Conservation (phyloP, 2,329 filamentous ascomycete genomes). For the Trichoderma cornu-damae region DNA sequence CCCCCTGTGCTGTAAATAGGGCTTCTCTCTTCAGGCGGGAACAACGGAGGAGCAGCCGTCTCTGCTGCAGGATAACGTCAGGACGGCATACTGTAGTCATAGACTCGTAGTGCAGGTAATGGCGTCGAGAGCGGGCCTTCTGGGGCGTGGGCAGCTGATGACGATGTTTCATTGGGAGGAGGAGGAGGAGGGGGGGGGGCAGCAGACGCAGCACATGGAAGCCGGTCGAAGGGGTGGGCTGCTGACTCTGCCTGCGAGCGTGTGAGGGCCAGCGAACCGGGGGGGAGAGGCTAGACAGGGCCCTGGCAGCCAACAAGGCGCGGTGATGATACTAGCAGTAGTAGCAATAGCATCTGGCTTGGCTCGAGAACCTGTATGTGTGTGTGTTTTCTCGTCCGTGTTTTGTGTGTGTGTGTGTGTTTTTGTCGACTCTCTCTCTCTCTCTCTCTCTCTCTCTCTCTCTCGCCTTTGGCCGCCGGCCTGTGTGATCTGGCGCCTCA, state of each 20-base stretch:
- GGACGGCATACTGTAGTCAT: too few relatives aligned
- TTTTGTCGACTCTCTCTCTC: too few relatives aligned
- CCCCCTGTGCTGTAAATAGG: slow-evolving; percentile 3
- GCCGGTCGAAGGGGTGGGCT: neutral
- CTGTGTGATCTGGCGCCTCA: neutral
- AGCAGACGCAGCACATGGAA: neutral
- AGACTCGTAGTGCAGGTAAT: too few relatives aligned
- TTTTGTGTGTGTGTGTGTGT: too few relatives aligned
- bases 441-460: too few relatives aligned
- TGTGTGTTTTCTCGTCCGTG: too few relatives aligned
- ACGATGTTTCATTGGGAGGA: slow-evolving; percentile 9
- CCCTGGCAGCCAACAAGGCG: neutral
- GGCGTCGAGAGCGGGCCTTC: slow-evolving; percentile 1
- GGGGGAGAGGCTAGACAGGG: slow-evolving; percentile 11
- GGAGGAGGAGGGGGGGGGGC: neutral
- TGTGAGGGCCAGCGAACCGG: slow-evolving; percentile 5
- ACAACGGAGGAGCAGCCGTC: neutral
- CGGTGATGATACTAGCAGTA: neutral
- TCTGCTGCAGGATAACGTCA: slow-evolving; percentile 14
- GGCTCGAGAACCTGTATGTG: too few relatives aligned
- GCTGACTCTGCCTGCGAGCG: slow-evolving; percentile 6
- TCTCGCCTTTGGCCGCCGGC: too few relatives aligned
- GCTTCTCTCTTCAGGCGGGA: slow-evolving; percentile 1
- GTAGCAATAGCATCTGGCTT: too few relatives aligned
- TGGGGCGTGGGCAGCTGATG: slow-evolving; percentile 17